Evolutionary conservation across 768 basidiomycete genomes (phyloP), one percentile per base, ranked within the genome.

Genomic region (Boletus subcaerulescens): DNA sequence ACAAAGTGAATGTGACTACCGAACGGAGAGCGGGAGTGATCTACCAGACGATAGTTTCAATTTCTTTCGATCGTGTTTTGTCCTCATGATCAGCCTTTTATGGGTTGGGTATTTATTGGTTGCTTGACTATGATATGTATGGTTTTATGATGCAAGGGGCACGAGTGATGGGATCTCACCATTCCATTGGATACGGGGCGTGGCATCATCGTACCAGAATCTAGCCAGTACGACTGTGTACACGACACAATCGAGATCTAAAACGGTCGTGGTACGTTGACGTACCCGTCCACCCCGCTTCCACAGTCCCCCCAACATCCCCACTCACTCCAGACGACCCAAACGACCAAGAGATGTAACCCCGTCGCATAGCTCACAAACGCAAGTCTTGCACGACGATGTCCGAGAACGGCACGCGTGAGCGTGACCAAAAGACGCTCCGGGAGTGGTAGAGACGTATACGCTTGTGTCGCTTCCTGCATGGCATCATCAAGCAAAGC

Each of bases 401-500:
- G 94, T 40, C 92, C 90, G 26, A 98, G 81, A 49, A 98, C 87
- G 12, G 85, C 79, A 47, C 89, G 85, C 0, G 97, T 96, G 15
- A 98, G 76, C 22, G 82, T 78, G 50, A 98, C 85, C 2, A 97
- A 86, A 17, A 87, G 86, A 20, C 94, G 83, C 71, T 99, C 97
- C 11, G 97, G 77, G 2, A 92, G 91, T 66, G 98, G 96, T 41
- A 98, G 79, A 26, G 86, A 88, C 62, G 93, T 86, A 51, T 96
- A 93, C 2, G 93, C 96, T 53, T 94, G 77, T n/a, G 90, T 89
- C 31, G 93, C 93, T 76, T 98, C 97, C 96, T 98, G 38, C 38
- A 13, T 20, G 1, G 2, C 22, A n/a, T 18, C 24, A 43, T 59
- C 41, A 49, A 10, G 15, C 8, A 4, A 24, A 18, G 7, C 9